Evolutionary conservation across 352 stramenopile species (phyloP), one percentile per base, ranked within the genome.

Genomic region (Phytophthora cajani): DNA sequence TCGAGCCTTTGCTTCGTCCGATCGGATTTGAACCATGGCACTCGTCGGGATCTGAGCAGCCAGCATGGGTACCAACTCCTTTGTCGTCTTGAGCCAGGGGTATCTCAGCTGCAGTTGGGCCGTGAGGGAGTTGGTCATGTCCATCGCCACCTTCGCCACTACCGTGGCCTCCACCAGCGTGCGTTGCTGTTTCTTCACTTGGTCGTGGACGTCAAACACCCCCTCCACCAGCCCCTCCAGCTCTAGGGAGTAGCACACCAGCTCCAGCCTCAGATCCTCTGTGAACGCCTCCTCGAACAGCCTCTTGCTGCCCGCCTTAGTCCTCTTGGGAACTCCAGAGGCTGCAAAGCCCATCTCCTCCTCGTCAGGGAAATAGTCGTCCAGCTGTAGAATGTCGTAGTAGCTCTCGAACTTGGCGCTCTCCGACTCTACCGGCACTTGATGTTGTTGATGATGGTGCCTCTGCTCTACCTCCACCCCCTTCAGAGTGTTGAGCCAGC

Each of bases 101-200:
- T 70, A 74, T 5, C 40, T 38, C 14, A 67, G 38, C 60, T 80
- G 68, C n/a, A 75, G 50, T 38, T 40, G 47, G 3, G 58, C 56
- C 1, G 68, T 69, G 2, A 74, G 50, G 5, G 57, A 65, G 46
- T 23, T 23, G 21, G 21, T 23, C 21, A 23, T 23, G 21, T 23
- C 21, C 32, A 75, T 73, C 16, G 72, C 66, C 25, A 76, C 52
- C 12, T 80, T 74, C 8, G 67, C 72, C 36, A 73, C 73, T 17
- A 71, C 62, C 1, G 72, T 74, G 17, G 75, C 72, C 17, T 82
- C 75, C 17, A 82, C 27, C 44, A 82, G 36, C 58, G 72, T 80
- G 25, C 72, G 72, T 21, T 65, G 21, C 58, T 78, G 58, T 7
- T 46, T 40, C 51, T 80, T 78, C 49, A 82, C 72, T 9, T 75